Evolutionary conservation across 1,284 basidiomycete species (phyloP).

Genomic region (Kwoniella shivajii): DNA sequence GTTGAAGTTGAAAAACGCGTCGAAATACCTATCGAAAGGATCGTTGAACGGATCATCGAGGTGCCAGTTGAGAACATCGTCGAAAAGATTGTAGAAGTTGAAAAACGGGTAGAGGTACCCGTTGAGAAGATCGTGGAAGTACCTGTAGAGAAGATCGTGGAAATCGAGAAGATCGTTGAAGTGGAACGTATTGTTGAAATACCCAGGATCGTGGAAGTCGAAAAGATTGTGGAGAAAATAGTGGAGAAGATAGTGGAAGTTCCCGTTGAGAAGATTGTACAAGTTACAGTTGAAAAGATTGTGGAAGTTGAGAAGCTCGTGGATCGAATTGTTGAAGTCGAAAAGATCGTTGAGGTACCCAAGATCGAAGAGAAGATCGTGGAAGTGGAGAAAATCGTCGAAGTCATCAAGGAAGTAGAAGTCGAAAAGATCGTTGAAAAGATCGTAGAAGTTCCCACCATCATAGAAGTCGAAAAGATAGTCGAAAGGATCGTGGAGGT

Average conservation of each 20-base stretch:
- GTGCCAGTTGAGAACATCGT: constrained; percentile 40
- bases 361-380: constrained; percentile 33
- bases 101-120: constrained; percentile 41
- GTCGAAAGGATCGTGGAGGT: constrained; percentile 50
- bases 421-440: constrained; percentile 45
- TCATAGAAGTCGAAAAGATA: constrained; percentile 42
- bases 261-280: constrained; percentile 41
- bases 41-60: constrained; percentile 41
- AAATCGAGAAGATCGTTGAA: constrained; percentile 44
- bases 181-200: constrained; percentile 44
- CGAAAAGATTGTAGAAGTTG: constrained; percentile 35
- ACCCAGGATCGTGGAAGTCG: constrained; percentile 50
- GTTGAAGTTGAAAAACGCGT: constrained; percentile 54
- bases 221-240: constrained; percentile 44
- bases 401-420: constrained; percentile 25
- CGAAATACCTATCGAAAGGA: constrained; percentile 49
- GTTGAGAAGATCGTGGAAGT: constrained; percentile 45
- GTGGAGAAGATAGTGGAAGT: constrained; percentile 44
- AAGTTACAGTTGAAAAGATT: constrained; percentile 36
- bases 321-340: constrained; percentile 28
- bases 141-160: constrained; percentile 47
- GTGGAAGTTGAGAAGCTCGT: constrained; percentile 43
- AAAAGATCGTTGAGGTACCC: constrained; percentile 53
- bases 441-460: constrained; percentile 31
- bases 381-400: constrained; percentile 45